Conservation (phyloP, 352 stramenopile genomes). For the Phytophthora meadii region DNA sequence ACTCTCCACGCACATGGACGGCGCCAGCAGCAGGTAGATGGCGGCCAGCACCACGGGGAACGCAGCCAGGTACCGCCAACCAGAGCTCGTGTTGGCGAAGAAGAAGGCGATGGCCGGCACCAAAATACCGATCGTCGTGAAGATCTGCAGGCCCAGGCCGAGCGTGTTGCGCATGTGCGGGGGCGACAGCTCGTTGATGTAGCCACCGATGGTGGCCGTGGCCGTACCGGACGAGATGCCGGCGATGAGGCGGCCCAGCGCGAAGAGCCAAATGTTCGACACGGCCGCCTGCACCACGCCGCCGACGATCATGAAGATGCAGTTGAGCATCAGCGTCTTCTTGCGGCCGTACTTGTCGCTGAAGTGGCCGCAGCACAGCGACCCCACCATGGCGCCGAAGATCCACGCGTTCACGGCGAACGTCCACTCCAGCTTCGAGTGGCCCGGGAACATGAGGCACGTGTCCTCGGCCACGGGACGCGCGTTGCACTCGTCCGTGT, state of each 20-base stretch:
- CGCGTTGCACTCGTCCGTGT: conserved; percentile 32
- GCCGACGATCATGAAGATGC: conserved; percentile 48
- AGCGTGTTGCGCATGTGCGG: conserved; percentile 31
- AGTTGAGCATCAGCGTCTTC: conserved; percentile 34
- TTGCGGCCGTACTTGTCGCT: conserved; percentile 32
- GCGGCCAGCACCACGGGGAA: conserved; percentile 24
- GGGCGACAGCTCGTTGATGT: conserved; percentile 30
- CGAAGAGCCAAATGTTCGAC: conserved; percentile 43
- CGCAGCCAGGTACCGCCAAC: conserved; percentile 33
- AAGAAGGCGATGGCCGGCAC: conserved; percentile 24
- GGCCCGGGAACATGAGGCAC: conserved; percentile 32
- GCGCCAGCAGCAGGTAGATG: conserved; percentile 28
- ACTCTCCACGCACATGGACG: conserved; percentile 34
- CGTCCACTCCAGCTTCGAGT: conserved; percentile 32
- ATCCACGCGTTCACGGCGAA: conserved; percentile 33
- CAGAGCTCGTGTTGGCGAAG: conserved; percentile 30
- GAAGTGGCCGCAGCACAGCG: conserved; percentile 23
- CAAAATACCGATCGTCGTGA: conserved; percentile 27
- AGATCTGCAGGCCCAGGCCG: conserved; percentile 21
- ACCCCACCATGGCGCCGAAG: conserved; percentile 26
- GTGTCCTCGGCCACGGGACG: conserved; percentile 29
- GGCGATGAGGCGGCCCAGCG: conserved; percentile 33
- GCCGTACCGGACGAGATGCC: conserved; percentile 46
- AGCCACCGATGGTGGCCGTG: conserved; percentile 45
- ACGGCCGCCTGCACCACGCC: conserved; percentile 22